Percentiles rank a stretch among this genome's conserved stretches.
Evolutionary conservation across 2,329 filamentous ascomycete species (phyloP).

Genomic region (Calycina marina): DNA sequence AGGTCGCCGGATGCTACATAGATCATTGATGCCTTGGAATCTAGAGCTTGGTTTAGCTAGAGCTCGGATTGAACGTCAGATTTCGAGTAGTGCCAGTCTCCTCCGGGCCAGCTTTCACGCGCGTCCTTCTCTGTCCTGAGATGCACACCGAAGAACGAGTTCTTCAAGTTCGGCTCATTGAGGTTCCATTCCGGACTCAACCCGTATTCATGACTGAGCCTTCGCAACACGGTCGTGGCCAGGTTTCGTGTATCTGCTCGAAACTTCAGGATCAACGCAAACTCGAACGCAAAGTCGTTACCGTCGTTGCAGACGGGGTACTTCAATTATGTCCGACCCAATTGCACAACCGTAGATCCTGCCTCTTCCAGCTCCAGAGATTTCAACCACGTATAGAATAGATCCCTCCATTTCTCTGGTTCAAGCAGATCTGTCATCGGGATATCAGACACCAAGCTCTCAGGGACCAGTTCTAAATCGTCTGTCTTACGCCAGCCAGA

Average conservation of each 20-base stretch:
- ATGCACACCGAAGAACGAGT: conserved; percentile 14
- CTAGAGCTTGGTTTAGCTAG: conserved; percentile 24
- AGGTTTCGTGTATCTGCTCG: conserved; percentile 11
- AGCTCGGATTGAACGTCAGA: conserved; percentile 25
- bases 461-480: conserved; percentile 15
- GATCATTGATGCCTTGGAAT: conserved; percentile 21
- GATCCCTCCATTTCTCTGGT: conserved; percentile 14
- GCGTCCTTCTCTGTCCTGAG: conserved; percentile 23
- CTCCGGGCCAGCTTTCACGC: conserved; percentile 21
- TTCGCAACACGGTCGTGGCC: conserved; percentile 11
- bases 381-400: conserved; percentile 16
- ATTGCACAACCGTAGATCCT: conserved; percentile 14
- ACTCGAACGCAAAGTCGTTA: conserved; percentile 11
- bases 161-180: conserved; percentile 4
- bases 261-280: conserved; percentile 15
- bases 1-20: conserved; percentile 31
- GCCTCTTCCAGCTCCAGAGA: conserved; percentile 10
- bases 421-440: conserved; percentile 11
- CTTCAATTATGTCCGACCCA: conserved; percentile 13
- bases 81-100: conserved; percentile 11
- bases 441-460: conserved; percentile 10
- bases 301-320: conserved; percentile 15
- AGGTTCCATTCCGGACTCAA: conserved; percentile 4
- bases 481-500: too few species aligned
- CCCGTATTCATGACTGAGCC: conserved; percentile 5